Base-by-base conservation (phyloP, 2,329 filamentous ascomycete genomes). In the Chalaropsis thielavioides region DNA sequence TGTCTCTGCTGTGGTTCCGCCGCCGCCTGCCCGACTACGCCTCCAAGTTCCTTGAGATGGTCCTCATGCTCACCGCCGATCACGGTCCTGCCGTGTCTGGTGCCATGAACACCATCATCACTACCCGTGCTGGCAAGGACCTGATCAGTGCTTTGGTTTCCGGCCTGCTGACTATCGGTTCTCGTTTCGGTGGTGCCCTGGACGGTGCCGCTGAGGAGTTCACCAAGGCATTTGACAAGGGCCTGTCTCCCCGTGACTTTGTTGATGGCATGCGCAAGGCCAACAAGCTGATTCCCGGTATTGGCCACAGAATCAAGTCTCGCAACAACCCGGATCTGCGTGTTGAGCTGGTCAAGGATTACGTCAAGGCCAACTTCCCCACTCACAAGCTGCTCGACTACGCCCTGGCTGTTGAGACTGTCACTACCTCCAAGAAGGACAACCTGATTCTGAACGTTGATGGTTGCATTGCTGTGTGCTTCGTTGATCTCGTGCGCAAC, bases 51-150 rank as follows among this genome's bases (percentile, higher is more conserved):
- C 81, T 99, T 71, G 94, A 99, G 83, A 99, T 99, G 94, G 94
- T 99, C 70, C 92, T 99, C 77, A 99, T 99, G 94, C 86, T 99
- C 74, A 99, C 94, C 74, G 94, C 94, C 72, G 94, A 99, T 75
- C 94, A 99, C 86, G 94, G 94, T 79, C 94, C 94, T 64, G 94
- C 94, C 72, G 94, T 99, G 72, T 99, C 94, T 72, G 94, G 94
- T 84, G 94, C 94, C 77, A 99, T 99, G 94, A 99, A 99, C 87
- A 99, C 94, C 76, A 99, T 99, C 77, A 97, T 99, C 76, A 99
- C 94, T 69, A 99, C 94, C 67, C 90, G 94, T 89, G 94, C 94
- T 69, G 94, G 94, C 77, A 99, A 99, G 84, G 94, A 99, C 76
- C 81, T 99, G 71, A 97, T 99, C 81, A 92, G 87, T 72, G 89